Evolutionary conservation across 1,284 basidiomycete species (phyloP).

Genomic region (Cystobasidium pallidum): DNA sequence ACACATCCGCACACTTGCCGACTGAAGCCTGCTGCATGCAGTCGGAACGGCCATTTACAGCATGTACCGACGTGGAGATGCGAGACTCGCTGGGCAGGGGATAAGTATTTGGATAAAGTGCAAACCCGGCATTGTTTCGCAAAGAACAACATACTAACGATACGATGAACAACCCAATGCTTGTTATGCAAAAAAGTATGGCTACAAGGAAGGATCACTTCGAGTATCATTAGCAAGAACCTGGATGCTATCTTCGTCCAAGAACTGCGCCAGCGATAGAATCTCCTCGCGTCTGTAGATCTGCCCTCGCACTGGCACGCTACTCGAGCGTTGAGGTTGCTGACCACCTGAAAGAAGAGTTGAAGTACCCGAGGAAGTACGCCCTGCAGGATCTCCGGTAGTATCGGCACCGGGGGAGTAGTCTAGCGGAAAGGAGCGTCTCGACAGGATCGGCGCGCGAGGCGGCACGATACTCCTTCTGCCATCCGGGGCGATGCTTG

Average conservation of each 20-base stretch:
- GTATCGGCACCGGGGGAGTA: background rate
- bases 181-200: background rate
- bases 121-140: background rate
- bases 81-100: too few relatives aligned
- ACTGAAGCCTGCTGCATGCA: background rate
- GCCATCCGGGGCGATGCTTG: background rate
- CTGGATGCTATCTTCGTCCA: conserved; percentile 12
- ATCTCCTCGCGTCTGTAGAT: conserved; percentile 21
- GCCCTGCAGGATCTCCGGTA: background rate
- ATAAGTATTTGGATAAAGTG: too few relatives aligned
- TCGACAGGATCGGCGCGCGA: conserved; percentile 21
- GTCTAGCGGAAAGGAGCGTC: conserved; percentile 21
- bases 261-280: conserved; percentile 18
- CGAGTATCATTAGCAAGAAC: background rate
- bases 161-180: background rate
- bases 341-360: background rate
- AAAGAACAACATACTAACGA: background rate
- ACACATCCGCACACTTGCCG: background rate
- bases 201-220: background rate
- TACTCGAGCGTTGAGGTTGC: conserved; percentile 15
- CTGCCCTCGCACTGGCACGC: conserved; percentile 13
- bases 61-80: too few relatives aligned
- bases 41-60: too few relatives aligned
- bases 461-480: conserved; percentile 18
- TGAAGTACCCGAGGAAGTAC: background rate